These are phyloP conservation scores for Microbotryomycetes sp. DNA, from an alignment of 1,284 basidiomycete species.

Conservation along the genomic window DNA sequence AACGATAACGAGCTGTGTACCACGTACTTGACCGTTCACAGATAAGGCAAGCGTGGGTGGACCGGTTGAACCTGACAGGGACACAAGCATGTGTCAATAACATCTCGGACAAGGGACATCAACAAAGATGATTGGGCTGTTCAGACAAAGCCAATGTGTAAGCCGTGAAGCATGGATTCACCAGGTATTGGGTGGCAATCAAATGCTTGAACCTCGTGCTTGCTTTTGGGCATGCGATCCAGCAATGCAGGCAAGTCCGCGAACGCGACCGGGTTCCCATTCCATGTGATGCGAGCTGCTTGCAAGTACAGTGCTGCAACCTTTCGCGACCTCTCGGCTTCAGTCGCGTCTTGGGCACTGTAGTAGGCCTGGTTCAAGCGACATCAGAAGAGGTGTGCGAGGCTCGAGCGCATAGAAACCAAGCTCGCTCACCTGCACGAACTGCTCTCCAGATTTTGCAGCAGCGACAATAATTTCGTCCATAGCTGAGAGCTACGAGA, in stretches of 20 bases:
- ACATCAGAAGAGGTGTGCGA: no score
- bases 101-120: background rate
- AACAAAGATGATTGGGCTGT: background rate
- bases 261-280: slow-evolving; percentile 70
- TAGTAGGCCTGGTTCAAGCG: slow-evolving; percentile 23
- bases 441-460: slow-evolving; percentile 17
- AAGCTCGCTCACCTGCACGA: slow-evolving; percentile 6
- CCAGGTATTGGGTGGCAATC: slow-evolving; percentile 82
- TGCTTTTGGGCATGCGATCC: slow-evolving; percentile 33
- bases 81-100: background rate
- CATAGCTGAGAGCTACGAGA: slow-evolving; percentile 8
- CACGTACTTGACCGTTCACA: slow-evolving; percentile 24
- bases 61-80: background rate
- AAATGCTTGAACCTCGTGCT: slow-evolving; percentile 73
- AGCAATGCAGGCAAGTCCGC: slow-evolving; percentile 50
- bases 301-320: slow-evolving; percentile 69
- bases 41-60: slow-evolving; percentile 25
- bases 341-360: slow-evolving; percentile 12
- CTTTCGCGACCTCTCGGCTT: slow-evolving; percentile 37
- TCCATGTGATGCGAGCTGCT: slow-evolving; percentile 69
- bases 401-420: background rate
- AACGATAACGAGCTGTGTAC: background rate
- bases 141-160: background rate
- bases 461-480: slow-evolving; percentile 16
- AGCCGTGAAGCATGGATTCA: slow-evolving; percentile 41